Conservation (phyloP, 2,329 filamentous ascomycete genomes). For the Pyrenophora seminiperda region DNA sequence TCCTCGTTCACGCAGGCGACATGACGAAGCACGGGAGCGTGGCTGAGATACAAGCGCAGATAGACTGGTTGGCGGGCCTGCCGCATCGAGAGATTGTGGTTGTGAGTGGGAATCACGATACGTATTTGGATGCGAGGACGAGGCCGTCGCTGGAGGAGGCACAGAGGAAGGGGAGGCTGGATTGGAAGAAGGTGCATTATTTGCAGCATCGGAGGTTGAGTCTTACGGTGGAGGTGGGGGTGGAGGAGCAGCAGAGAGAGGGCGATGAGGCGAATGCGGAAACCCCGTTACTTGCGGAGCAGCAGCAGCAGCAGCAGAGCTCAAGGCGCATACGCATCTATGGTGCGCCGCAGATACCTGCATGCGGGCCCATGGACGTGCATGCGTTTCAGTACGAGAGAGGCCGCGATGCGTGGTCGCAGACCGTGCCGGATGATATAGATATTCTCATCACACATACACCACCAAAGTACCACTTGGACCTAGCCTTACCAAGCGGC, state of each 20-base stretch:
- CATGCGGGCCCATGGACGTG: conserved; percentile 67
- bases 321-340: conserved; percentile 70
- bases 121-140: conserved; percentile 74
- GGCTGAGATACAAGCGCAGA: conserved; percentile 75
- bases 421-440: conserved; percentile 70
- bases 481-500: conserved; percentile 62
- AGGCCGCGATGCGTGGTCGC: conserved; percentile 70
- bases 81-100: conserved; percentile 82
- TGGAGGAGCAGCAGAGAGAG: conserved; percentile 21
- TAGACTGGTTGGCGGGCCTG: conserved; percentile 78
- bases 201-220: conserved; percentile 71
- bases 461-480: conserved; percentile 74
- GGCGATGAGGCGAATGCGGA: conserved; percentile 11
- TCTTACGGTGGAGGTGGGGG: conserved; percentile 59
- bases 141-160: conserved; percentile 56
- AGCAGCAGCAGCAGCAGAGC: conserved; percentile 12
- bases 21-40: conserved; percentile 74
- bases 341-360: conserved; percentile 80
- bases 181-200: conserved; percentile 74
- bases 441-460: conserved; percentile 84
- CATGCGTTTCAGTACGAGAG: conserved; percentile 79
- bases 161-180: conserved; percentile 62
- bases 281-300: conserved; percentile 30
- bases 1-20: conserved; percentile 90
- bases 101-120: conserved; percentile 88